A percentile compares a stretch with the other conserved stretches of the same genome.
phyloP scores from a whole-genome alignment of 2,329 filamentous ascomycete species.

The Paraconiothyrium sp. region DNA sequence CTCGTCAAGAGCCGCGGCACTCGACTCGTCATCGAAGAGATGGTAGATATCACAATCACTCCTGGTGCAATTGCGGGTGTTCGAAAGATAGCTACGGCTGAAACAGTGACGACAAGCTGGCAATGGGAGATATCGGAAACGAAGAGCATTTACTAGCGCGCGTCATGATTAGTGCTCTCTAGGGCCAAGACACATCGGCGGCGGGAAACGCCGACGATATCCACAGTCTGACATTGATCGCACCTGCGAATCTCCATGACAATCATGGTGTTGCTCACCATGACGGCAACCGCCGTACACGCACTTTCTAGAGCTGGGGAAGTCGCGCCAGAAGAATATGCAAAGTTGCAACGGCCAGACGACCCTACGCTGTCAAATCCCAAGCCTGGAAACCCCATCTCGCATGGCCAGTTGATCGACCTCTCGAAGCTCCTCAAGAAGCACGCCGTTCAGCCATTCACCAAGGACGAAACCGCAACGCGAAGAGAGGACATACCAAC shows the following conservation, averaged over 20 bases:
- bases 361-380: constrained; percentile 64
- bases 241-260: constrained; percentile 8
- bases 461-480: neutral
- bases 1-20: constrained; percentile 48
- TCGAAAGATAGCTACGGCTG: constrained; percentile 22
- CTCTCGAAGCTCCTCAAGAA: constrained; percentile 65
- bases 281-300: constrained; percentile 74
- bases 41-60: constrained; percentile 10
- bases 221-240: constrained; percentile 1
- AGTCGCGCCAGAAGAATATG: constrained; percentile 29
- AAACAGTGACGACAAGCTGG: constrained; percentile 14
- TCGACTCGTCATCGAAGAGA: constrained; percentile 44
- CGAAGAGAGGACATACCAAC: constrained; percentile 12
- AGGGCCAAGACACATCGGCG: constrained; percentile 11
- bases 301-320: constrained; percentile 58
- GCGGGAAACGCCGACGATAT: neutral
- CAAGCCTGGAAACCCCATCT: constrained; percentile 72
- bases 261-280: constrained; percentile 79
- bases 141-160: constrained; percentile 22
- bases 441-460: constrained; percentile 20
- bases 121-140: constrained; percentile 29
- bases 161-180: constrained; percentile 7
- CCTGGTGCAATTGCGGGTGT: constrained; percentile 37
- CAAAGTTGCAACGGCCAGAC: constrained; percentile 35
- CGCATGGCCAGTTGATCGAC: constrained; percentile 73